These are phyloP conservation scores for Backusella australiensis DNA, from an alignment of 192 early-diverging fungal genomes.

Conservation along the genomic window DNA sequence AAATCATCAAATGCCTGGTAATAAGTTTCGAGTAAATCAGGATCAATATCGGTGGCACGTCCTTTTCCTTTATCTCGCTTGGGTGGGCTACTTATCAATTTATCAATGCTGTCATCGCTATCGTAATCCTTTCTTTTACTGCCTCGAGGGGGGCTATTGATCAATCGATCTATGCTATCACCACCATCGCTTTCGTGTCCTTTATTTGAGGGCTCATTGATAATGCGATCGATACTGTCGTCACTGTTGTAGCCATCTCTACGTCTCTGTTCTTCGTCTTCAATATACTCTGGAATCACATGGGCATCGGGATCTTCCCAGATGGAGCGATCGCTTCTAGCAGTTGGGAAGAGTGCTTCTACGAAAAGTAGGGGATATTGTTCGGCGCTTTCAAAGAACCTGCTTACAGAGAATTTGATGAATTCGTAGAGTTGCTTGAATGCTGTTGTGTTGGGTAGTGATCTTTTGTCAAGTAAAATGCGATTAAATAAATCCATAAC, in stretches of 20 bases:
- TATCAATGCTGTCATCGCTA: not conserved
- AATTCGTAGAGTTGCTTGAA: conserved; percentile 53
- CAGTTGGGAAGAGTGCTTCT: conserved; percentile 57
- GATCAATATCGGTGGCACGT: not conserved
- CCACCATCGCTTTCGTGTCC: not conserved
- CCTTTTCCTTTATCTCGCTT: not conserved
- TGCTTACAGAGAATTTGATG: conserved; percentile 41
- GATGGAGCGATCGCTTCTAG: conserved; percentile 10
- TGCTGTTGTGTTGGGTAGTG: conserved; percentile 26
- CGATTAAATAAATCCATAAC: conserved; percentile 62
- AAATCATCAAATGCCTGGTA: not conserved
- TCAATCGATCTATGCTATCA: not conserved
- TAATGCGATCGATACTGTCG: not conserved
- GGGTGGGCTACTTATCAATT: too few relatives aligned
- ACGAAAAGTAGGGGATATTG: conserved; percentile 57
- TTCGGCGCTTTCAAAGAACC: conserved; percentile 53
- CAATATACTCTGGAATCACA: not conserved
- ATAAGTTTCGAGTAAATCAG: not conserved
- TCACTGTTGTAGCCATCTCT: not conserved
- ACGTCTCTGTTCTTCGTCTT: conserved; percentile 1
- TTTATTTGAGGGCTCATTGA: not conserved
- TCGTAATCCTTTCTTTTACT: not conserved
- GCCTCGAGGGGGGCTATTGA: not conserved
- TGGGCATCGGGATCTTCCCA: conserved; percentile 1
- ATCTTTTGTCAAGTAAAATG: conserved; percentile 39